These are phyloP conservation scores for Apiospora saccharicola DNA, from an alignment of 2,329 filamentous ascomycete species.

Conservation along the genomic window DNA sequence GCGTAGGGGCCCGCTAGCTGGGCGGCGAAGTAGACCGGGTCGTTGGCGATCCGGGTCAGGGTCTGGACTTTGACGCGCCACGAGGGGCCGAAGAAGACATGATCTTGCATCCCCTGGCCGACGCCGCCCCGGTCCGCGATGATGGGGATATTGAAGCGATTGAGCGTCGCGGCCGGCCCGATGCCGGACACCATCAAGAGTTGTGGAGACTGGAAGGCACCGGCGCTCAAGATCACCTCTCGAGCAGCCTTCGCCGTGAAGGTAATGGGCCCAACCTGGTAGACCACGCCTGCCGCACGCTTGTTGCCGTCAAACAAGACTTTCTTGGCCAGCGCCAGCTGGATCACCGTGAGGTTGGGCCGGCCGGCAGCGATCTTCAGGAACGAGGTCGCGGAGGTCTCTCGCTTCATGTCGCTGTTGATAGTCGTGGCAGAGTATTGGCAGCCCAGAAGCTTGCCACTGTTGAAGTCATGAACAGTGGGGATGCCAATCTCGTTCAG, in stretches of 20 bases:
- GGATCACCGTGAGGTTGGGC: conserved; percentile 29
- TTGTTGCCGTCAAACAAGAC: conserved; percentile 51
- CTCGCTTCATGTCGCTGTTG: conserved; percentile 33
- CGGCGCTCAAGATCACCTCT: conserved; percentile 49
- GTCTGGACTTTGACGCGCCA: conserved; percentile 30
- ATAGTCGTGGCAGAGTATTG: conserved; percentile 45
- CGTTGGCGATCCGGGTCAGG: conserved; percentile 26
- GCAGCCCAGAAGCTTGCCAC: conserved; percentile 49
- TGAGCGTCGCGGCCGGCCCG: conserved; percentile 41
- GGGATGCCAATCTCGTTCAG: conserved; percentile 52
- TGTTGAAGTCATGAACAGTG: conserved; percentile 47
- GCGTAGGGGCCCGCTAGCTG: conserved; percentile 11
- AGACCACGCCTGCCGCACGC: conserved; percentile 41
- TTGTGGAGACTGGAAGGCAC: conserved; percentile 47
- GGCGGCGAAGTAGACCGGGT: conserved; percentile 26
- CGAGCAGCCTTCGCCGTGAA: conserved; percentile 29
- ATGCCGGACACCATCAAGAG: conserved; percentile 47
- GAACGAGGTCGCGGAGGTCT: conserved; percentile 22
- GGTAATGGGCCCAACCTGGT: conserved; percentile 31
- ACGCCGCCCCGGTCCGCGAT: conserved; percentile 63
- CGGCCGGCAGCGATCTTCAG: not conserved
- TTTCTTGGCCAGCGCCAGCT: conserved; percentile 49
- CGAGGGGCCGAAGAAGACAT: conserved; percentile 35
- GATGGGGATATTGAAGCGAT: conserved; percentile 52
- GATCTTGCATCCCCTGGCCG: conserved; percentile 65